A percentile compares a stretch with the other conserved stretches of the same genome.
phyloP scores from a whole-genome alignment of 345 rosid genomes.

The Citrus hindsii region DNA sequence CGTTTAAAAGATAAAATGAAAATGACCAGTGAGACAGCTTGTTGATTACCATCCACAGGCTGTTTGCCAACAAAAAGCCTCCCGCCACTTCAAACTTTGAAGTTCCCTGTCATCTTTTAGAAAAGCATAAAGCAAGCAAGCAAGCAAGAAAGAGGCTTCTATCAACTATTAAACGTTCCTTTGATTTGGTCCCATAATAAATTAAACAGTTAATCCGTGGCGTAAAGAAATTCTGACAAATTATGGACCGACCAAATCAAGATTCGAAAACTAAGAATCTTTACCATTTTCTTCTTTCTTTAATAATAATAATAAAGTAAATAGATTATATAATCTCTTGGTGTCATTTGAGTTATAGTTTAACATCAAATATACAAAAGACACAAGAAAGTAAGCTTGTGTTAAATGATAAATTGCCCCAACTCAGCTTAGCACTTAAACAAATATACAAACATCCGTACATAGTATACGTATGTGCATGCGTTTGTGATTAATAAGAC shows the following conservation, averaged over 20 bases:
- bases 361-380: no score
- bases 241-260: not conserved
- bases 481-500: no score
- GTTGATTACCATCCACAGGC: not conserved
- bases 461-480: no score
- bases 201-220: not conserved
- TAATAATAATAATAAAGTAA: no score
- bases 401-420: no score
- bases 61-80: not conserved
- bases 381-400: no score
- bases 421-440: no score
- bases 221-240: not conserved
- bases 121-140: not conserved
- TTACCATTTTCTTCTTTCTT: not conserved
- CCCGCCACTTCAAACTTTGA: not conserved
- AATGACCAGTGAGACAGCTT: not conserved
- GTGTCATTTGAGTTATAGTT: no score
- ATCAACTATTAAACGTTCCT: not conserved
- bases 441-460: no score
- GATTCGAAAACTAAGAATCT: not conserved
- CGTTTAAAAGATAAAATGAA: not conserved
- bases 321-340: no score
- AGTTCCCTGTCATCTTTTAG: not conserved
- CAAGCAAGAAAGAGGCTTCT: not conserved
- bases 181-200: not conserved